These are phyloP conservation scores for Adansonia madagascariensis DNA, from an alignment of 441 rosid species.

Conservation along the genomic window DNA sequence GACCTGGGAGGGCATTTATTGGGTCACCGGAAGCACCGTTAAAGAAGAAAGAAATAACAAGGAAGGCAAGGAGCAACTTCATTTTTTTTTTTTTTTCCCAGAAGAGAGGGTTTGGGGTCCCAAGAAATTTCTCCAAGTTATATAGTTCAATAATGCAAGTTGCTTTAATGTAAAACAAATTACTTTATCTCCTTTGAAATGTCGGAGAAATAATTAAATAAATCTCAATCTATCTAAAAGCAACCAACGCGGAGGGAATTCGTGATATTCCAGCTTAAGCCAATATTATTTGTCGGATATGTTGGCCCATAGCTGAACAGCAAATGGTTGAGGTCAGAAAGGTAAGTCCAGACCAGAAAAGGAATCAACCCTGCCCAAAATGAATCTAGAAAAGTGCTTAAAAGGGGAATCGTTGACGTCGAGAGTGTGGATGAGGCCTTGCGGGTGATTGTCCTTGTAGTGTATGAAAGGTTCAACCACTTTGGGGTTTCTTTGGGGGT, in stretches of 20 bases:
- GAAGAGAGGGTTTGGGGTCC: neutral
- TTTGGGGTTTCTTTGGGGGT: too few species aligned
- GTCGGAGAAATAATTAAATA: constrained; percentile 8
- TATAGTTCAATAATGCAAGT: neutral
- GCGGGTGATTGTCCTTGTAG: too few species aligned
- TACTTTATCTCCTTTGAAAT: neutral
- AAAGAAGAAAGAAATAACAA: neutral
- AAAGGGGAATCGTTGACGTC: too few species aligned
- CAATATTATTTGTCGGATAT: neutral
- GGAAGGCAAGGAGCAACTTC: neutral
- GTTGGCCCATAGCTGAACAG: neutral
- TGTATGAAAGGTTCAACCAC: too few species aligned
- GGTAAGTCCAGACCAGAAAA: neutral
- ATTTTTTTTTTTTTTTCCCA: neutral
- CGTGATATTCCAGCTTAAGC: neutral
- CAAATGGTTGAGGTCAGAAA: neutral
- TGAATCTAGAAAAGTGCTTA: neutral
- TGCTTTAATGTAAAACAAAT: neutral
- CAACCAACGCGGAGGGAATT: neutral
- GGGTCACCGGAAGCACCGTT: neutral
- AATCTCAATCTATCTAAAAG: neutral
- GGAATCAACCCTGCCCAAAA: neutral
- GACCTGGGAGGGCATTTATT: constrained; percentile 36
- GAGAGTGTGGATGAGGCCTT: too few species aligned
- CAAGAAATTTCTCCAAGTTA: neutral